Evolutionary conservation across 345 rosid genomes (phyloP).

Genomic region (Draba incana): DNA sequence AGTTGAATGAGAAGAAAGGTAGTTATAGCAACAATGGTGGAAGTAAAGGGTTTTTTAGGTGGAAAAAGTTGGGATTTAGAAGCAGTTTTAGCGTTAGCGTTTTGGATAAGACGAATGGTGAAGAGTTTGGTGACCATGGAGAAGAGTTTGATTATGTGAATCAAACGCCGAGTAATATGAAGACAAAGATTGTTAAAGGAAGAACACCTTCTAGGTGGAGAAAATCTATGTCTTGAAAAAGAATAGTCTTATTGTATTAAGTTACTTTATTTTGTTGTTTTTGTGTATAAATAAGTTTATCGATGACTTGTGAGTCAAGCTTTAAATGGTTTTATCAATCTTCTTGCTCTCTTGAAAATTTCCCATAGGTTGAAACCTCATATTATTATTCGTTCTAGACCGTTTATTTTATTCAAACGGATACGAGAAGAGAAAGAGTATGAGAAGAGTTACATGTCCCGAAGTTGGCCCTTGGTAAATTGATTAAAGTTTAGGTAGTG

Average conservation of each 20-base stretch:
- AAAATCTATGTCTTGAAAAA: slow-evolving; percentile 56
- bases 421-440: too few species aligned
- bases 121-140: slow-evolving; percentile 41
- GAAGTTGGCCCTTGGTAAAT: too few species aligned
- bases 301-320: too few species aligned
- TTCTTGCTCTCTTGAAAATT: too few species aligned
- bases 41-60: slow-evolving; percentile 75
- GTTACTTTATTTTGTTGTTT: slow-evolving; percentile 10
- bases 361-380: too few species aligned
- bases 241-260: neutral
- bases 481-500: too few species aligned
- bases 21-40: slow-evolving; percentile 58
- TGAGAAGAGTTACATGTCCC: too few species aligned
- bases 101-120: slow-evolving; percentile 48
- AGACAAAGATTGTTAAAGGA: slow-evolving; percentile 59
- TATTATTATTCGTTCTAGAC: too few species aligned
- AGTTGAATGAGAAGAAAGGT: slow-evolving; percentile 64
- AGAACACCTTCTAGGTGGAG: slow-evolving; percentile 67
- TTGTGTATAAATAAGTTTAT: neutral
- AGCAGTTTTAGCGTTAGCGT: slow-evolving; percentile 39
- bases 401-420: too few species aligned
- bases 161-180: slow-evolving; percentile 63
- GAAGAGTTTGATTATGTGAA: slow-evolving; percentile 45
- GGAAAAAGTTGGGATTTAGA: slow-evolving; percentile 68
- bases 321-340: too few species aligned